phyloP scores from a whole-genome alignment of 306 rosid species.

The Cicer arietinum region DNA sequence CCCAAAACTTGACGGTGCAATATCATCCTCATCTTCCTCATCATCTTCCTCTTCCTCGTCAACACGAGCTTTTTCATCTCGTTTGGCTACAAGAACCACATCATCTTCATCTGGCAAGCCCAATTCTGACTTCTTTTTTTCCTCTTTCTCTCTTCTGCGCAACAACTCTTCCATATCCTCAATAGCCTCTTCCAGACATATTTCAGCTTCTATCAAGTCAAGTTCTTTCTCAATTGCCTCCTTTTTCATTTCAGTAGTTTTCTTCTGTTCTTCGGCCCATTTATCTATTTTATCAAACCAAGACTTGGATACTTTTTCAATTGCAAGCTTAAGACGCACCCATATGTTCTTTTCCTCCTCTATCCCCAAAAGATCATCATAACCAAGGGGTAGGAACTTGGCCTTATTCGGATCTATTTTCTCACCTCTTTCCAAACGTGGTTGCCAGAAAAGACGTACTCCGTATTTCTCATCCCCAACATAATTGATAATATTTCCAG shows the following conservation, averaged over 20 bases:
- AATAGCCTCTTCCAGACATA: conserved; percentile 40
- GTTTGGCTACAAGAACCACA: conserved; percentile 47
- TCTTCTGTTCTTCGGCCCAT: conserved; percentile 74
- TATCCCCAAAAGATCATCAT: conserved; percentile 77
- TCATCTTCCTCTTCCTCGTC: conserved; percentile 60
- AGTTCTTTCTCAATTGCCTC: conserved; percentile 62
- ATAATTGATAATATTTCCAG: conserved; percentile 79
- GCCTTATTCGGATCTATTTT: conserved; percentile 61
- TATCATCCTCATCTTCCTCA: conserved; percentile 63
- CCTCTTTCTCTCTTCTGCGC: conserved; percentile 71
- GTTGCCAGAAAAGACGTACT: conserved; percentile 91
- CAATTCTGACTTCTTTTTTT: conserved; percentile 63
- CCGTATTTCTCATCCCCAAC: conserved; percentile 80
- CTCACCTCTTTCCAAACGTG: conserved; percentile 66
- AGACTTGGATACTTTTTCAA: conserved; percentile 65
- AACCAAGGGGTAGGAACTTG: conserved; percentile 63
- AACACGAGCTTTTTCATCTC: conserved; percentile 52
- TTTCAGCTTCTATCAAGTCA: conserved; percentile 80
- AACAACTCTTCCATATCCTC: conserved; percentile 77
- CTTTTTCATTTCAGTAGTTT: conserved; percentile 60
- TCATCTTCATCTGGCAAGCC: conserved; percentile 61
- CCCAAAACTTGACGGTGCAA: conserved; percentile 83
- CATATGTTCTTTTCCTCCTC: conserved; percentile 35
- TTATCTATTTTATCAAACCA: conserved; percentile 59
- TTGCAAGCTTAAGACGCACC: conserved; percentile 51